A percentile compares a stretch with the other conserved stretches of the same genome.
phyloP scores from a whole-genome alignment of 768 basidiomycete genomes.

The Leccinum broughii region DNA sequence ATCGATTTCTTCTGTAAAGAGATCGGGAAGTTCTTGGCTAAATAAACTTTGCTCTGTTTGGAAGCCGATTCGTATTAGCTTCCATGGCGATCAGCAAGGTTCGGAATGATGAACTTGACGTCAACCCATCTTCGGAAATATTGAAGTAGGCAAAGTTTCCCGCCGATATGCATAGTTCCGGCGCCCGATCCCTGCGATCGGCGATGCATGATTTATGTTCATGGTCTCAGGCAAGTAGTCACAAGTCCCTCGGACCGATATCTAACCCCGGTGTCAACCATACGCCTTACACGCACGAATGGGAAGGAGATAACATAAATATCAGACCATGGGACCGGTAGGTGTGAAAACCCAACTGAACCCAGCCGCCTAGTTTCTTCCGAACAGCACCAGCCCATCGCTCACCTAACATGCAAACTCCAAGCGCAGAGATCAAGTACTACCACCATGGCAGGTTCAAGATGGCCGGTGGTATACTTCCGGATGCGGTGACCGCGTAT shows the following conservation, averaged over 20 bases:
- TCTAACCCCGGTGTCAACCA: background rate
- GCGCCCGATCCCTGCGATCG: background rate
- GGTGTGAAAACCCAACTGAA: background rate
- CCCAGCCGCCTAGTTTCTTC: background rate
- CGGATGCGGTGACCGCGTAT: slow-evolving; percentile 59
- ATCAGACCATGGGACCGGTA: background rate
- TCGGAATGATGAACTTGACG: background rate
- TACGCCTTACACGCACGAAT: background rate
- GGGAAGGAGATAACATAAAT: slow-evolving; percentile 6
- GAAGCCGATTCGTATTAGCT: background rate
- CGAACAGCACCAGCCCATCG: background rate
- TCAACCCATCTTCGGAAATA: background rate
- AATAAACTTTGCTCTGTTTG: background rate
- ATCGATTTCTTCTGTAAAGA: slow-evolving; percentile 10
- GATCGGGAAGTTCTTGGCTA: slow-evolving; percentile 15
- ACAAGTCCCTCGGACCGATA: background rate
- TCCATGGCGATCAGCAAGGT: background rate
- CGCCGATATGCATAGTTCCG: background rate
- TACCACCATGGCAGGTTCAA: slow-evolving; percentile 58
- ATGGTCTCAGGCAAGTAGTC: background rate
- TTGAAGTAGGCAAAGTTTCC: background rate
- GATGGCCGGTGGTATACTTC: slow-evolving; percentile 52
- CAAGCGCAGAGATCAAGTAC: slow-evolving; percentile 38
- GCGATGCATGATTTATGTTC: slow-evolving; percentile 1
- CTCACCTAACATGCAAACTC: slow-evolving; percentile 12